Evolutionary conservation across 768 basidiomycete genomes (phyloP).

Genomic region (Boletus pseudopeckii): DNA sequence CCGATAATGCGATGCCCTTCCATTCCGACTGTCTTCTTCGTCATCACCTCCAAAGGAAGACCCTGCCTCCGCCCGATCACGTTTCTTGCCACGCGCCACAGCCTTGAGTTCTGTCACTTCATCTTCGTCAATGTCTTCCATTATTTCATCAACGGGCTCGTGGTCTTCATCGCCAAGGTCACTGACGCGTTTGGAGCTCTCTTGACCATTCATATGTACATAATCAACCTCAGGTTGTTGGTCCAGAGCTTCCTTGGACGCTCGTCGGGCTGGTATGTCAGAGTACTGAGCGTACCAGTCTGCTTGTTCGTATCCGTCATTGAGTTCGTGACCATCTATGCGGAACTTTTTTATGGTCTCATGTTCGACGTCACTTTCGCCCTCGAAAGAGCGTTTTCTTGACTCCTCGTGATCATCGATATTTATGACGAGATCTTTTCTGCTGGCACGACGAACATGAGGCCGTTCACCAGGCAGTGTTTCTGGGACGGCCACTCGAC

Average conservation of each 20-base stretch:
- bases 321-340: conserved; percentile 46
- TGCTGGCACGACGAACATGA: conserved; percentile 30
- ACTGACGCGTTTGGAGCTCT: conserved; percentile 33
- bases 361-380: conserved; percentile 41
- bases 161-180: conserved; percentile 54
- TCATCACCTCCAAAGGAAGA: conserved; percentile 66
- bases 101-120: conserved; percentile 38
- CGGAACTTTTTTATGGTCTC: conserved; percentile 51
- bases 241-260: conserved; percentile 48
- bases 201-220: conserved; percentile 36
- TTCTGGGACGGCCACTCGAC: conserved; percentile 6
- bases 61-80: conserved; percentile 70
- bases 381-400: conserved; percentile 44
- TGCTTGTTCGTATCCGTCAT: conserved; percentile 48
- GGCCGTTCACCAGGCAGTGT: conserved; percentile 14
- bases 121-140: conserved; percentile 42
- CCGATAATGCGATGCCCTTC: conserved; percentile 44
- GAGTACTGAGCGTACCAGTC: conserved; percentile 36
- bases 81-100: conserved; percentile 58
- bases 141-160: conserved; percentile 32
- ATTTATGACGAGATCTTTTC: conserved; percentile 29
- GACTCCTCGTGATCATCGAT: conserved; percentile 27
- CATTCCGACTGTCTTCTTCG: conserved; percentile 38
- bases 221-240: conserved; percentile 43
- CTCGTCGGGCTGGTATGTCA: conserved; percentile 33